Evolutionary conservation across 208 protist species (phyloP).

Genomic region (Strigomonas galati): DNA sequence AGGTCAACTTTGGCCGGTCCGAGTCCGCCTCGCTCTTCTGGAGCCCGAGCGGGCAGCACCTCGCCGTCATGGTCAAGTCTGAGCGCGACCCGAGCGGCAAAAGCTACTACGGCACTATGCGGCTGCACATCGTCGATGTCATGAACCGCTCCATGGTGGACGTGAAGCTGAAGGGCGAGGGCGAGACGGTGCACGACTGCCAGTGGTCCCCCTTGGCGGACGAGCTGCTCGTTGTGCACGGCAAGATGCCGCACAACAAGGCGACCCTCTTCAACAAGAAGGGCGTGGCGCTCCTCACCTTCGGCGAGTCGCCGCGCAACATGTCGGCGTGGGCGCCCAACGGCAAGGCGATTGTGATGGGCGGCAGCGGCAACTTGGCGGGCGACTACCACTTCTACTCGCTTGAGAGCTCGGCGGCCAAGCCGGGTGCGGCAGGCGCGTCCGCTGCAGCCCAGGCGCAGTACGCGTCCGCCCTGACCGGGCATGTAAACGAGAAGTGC

Average conservation of each 20-base stretch:
- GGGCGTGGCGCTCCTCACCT: slow-evolving; percentile 77
- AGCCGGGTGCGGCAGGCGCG: neutral
- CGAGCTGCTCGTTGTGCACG: slow-evolving; percentile 88
- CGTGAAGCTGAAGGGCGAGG: slow-evolving; percentile 62
- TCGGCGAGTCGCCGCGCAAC: slow-evolving; percentile 85
- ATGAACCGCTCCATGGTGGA: slow-evolving; percentile 46
- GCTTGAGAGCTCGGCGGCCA: slow-evolving; percentile 16
- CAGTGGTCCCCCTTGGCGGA: slow-evolving; percentile 70
- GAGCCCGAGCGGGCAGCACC: slow-evolving; percentile 59
- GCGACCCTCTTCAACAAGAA: slow-evolving; percentile 81
- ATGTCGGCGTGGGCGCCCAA: slow-evolving; percentile 74
- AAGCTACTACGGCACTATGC: slow-evolving; percentile 88
- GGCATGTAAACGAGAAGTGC: slow-evolving; percentile 85
- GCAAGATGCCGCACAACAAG: slow-evolving; percentile 88
- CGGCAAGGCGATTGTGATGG: slow-evolving; percentile 66
- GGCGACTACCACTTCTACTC: slow-evolving; percentile 84
- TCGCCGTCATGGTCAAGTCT: slow-evolving; percentile 72
- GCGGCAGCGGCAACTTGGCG: slow-evolving; percentile 84
- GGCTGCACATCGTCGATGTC: slow-evolving; percentile 78
- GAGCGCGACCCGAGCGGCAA: slow-evolving; percentile 80
- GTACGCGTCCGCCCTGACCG: slow-evolving; percentile 34
- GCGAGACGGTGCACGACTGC: slow-evolving; percentile 86
- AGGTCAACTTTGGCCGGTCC: slow-evolving; percentile 60
- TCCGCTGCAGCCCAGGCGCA: neutral
- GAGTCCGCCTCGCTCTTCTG: slow-evolving; percentile 64